A percentile compares a stretch with the other conserved stretches of the same genome.
phyloP scores from a whole-genome alignment of 805 yeast species.

The Kluyveromyces aestuarii region DNA sequence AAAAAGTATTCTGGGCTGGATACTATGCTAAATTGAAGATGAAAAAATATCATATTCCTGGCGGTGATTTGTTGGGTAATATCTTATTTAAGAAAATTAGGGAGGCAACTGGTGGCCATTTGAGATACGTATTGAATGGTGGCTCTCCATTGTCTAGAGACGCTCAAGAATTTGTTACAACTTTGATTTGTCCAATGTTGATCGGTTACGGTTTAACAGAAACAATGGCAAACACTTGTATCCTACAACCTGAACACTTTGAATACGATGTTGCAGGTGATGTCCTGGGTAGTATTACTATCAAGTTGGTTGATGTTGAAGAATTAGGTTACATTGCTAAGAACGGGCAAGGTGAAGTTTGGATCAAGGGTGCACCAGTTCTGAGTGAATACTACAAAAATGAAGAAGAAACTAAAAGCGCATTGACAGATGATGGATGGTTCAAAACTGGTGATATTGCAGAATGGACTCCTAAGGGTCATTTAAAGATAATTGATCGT shows the following conservation, averaged over 20 bases:
- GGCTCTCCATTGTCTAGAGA: conserved; percentile 82
- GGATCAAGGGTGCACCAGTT: conserved; percentile 67
- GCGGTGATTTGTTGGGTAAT: conserved; percentile 52
- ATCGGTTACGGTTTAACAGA: conserved; percentile 96
- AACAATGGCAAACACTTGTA: conserved; percentile 81
- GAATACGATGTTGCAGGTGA: conserved; percentile 78
- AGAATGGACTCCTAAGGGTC: conserved; percentile 79
- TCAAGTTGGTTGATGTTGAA: conserved; percentile 81
- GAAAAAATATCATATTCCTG: conserved; percentile 61
- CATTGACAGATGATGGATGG: conserved; percentile 83
- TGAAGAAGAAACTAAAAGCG: conserved; percentile 66
- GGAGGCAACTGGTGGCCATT: conserved; percentile 89
- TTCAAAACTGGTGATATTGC: conserved; percentile 96
- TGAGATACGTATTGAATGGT: conserved; percentile 71
- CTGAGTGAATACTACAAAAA: conserved; percentile 74
- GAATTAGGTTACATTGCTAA: conserved; percentile 89
- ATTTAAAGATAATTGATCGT: conserved; percentile 79
- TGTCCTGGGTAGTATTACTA: conserved; percentile 71
- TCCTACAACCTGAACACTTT: conserved; percentile 54
- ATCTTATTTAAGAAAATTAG: conserved; percentile 79
- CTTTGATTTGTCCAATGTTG: conserved; percentile 73
- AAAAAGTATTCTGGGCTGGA: conserved; percentile 85
- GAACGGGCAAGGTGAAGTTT: conserved; percentile 88
- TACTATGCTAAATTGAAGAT: conserved; percentile 62
- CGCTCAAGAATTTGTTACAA: conserved; percentile 74